phyloP scores from a whole-genome alignment of 2,329 filamentous ascomycete genomes.

The Talaromyces piceae region DNA sequence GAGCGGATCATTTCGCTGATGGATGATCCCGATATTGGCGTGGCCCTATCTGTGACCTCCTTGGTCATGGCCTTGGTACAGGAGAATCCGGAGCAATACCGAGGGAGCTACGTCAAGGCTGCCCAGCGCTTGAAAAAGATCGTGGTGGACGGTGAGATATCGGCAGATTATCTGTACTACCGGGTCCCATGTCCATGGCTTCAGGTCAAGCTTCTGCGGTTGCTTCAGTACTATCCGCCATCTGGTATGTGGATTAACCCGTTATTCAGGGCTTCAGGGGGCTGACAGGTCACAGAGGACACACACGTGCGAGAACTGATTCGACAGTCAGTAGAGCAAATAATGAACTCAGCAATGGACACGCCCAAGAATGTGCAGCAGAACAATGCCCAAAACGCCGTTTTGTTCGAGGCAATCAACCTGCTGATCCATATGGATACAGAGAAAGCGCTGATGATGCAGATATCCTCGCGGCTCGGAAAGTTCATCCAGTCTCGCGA shows the following conservation, averaged over 20 bases:
- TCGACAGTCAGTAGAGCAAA: slow-evolving; percentile 81
- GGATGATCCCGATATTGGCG: slow-evolving; percentile 91
- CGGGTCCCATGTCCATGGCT: slow-evolving; percentile 99
- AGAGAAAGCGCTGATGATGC: slow-evolving; percentile 88
- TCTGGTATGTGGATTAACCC: slow-evolving; percentile 55
- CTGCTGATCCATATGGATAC: slow-evolving; percentile 96
- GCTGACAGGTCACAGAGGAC: slow-evolving; percentile 59
- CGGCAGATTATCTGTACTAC: slow-evolving; percentile 93
- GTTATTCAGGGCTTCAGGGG: slow-evolving; percentile 7
- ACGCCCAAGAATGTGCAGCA: slow-evolving; percentile 98
- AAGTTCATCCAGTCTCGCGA: slow-evolving; percentile 96
- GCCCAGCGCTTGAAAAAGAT: slow-evolving; percentile 83
- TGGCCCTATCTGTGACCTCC: slow-evolving; percentile 90
- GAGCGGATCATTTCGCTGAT: slow-evolving; percentile 98
- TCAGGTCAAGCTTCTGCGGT: slow-evolving; percentile 83
- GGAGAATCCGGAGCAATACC: slow-evolving; percentile 90
- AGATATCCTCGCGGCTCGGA: slow-evolving; percentile 83
- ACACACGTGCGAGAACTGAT: slow-evolving; percentile 87
- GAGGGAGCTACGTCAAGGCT: slow-evolving; percentile 88
- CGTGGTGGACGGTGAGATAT: slow-evolving; percentile 81
- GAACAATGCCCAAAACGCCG: slow-evolving; percentile 97
- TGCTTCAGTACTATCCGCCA: slow-evolving; percentile 93
- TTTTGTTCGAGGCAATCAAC: slow-evolving; percentile 97
- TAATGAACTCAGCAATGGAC: slow-evolving; percentile 85
- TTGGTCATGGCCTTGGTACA: slow-evolving; percentile 90